Evolutionary conservation across 2,329 filamentous ascomycete species (phyloP), one percentile per base, ranked within the genome.

Genomic region (Didymellaceae sp.): DNA sequence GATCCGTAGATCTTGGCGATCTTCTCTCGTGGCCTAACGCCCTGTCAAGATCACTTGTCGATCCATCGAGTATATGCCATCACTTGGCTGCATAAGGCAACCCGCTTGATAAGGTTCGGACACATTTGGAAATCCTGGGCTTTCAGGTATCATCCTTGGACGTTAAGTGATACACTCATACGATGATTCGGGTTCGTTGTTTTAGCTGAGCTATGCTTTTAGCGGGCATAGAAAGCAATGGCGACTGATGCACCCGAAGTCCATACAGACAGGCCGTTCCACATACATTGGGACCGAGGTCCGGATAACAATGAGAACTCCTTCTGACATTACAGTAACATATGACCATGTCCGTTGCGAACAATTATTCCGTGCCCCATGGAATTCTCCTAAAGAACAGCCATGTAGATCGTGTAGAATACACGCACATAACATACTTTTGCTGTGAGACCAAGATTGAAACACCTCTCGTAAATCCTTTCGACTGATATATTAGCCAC

Each of bases 391-490:
- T 25, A 31, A 25, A 53, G 37, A 34, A 40, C 30, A 47, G 34
- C 39, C 38, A 39, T 42, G 38, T 48, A 40, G 40, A 53, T 52
- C 32, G 16, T 44, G 22, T 44, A 44, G 33, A 37, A 52, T 52
- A 46, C 45, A 40, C 35, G 30, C 40, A 42, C 35, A 18, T 47
- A 44, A 39, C 44, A 44, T 48, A 53, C 50, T 53, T 53, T 48
- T 53, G 38, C 50, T 52, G 42, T 17, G 32, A 17, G 31, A 22
- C 43, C 42, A 52, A 45, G 26, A 52, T 48, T 39, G 34, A 53
- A 49, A 38, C 32, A 53, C 33, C 22, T 30, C 17, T 25, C 44
- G 39, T 47, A 44, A 47, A 43, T 40, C 39, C 50, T 21, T 34
- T 10, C 39, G 25, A 31, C 20, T 30, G 42, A 45, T 50, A 48